phyloP scores from a whole-genome alignment of 768 basidiomycete species.

The Termitomyces sp. region DNA sequence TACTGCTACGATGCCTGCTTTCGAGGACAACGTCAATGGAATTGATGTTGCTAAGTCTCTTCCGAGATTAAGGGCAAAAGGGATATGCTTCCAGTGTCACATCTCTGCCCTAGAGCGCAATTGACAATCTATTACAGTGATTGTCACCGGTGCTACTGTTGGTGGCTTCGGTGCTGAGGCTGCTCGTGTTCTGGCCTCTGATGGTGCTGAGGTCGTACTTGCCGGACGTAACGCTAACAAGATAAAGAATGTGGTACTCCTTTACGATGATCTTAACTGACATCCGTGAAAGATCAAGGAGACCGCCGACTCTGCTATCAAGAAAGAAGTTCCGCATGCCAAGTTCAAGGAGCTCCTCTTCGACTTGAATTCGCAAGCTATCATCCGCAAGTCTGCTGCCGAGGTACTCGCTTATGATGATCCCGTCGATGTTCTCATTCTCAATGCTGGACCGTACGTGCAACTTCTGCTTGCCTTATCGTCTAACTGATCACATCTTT shows the following conservation, averaged over 20 bases:
- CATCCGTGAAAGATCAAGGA: neutral
- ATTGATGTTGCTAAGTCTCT: slow-evolving; percentile 5
- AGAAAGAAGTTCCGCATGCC: slow-evolving; percentile 5
- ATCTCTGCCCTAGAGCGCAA: neutral
- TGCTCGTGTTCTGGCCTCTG: slow-evolving; percentile 7
- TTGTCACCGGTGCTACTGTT: slow-evolving; percentile 6
- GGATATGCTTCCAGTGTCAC: neutral
- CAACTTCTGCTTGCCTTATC: neutral
- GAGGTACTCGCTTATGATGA: slow-evolving; percentile 16
- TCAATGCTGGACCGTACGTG: slow-evolving; percentile 17
- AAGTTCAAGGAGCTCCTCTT: slow-evolving; percentile 9
- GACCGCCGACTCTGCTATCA: slow-evolving; percentile 5
- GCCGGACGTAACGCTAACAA: slow-evolving; percentile 5
- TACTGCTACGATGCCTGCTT: neutral
- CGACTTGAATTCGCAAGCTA: slow-evolving; percentile 13
- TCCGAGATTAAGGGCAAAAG: slow-evolving; percentile 9
- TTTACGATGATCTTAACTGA: neutral
- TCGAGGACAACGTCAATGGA: neutral
- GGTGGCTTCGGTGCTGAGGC: slow-evolving; percentile 10
- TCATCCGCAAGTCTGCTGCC: slow-evolving; percentile 13
- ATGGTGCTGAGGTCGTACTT: slow-evolving; percentile 8
- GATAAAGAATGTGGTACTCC: neutral
- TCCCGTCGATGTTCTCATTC: slow-evolving; percentile 17
- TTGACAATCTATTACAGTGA: neutral
- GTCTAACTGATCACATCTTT: neutral